Evolutionary conservation across 768 basidiomycete species (phyloP), one percentile per base, ranked within the genome.

Genomic region (Lactifluus piperatus): DNA sequence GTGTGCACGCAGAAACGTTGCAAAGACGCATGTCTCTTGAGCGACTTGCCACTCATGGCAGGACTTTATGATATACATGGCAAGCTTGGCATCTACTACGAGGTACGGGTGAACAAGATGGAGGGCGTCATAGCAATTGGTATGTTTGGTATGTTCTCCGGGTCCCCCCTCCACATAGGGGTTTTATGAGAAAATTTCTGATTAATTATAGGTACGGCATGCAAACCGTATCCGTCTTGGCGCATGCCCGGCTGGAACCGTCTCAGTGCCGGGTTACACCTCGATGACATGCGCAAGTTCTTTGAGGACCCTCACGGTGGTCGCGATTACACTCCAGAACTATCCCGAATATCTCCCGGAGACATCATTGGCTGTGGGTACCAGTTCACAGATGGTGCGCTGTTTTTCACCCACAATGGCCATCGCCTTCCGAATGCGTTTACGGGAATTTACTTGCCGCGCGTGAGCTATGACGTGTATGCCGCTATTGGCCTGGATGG

Each of bases 221-320:
- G 84, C 65, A 74, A 74, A 18, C 85, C 86, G 3, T 86, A 86
- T 63, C 86, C 85, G 0, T 69, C 71, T 1, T 86, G 80, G 75
- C 77, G 85, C 20, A 74, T 85, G 44, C 86, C 86, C 41, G 85
- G 85, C 3, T 87, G 86, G 86, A 83, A 88, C 65, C 72, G 85
- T 49, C 72, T 79, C 43, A 85, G 84, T 54, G 80, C 81, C 1
- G 85, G 78, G 1, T 72, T 85, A 27, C 85, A 87, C 64, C 76
- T 87, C 34, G 86, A 87, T 66, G 85, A 87, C 70, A 72, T 84
- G 66, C 78, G 82, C 67, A 87, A 86, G 69, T 87, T 86, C 75
- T 86, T 82, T 58, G 84, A 86, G 64, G 83, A 85, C 65, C 71
- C 82, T 1, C 74, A 81, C 47, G 85, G 85, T 18, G 85, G 85